Conservation (phyloP, 2,329 filamentous ascomycete genomes). For the Penicillium sclerotigenum region DNA sequence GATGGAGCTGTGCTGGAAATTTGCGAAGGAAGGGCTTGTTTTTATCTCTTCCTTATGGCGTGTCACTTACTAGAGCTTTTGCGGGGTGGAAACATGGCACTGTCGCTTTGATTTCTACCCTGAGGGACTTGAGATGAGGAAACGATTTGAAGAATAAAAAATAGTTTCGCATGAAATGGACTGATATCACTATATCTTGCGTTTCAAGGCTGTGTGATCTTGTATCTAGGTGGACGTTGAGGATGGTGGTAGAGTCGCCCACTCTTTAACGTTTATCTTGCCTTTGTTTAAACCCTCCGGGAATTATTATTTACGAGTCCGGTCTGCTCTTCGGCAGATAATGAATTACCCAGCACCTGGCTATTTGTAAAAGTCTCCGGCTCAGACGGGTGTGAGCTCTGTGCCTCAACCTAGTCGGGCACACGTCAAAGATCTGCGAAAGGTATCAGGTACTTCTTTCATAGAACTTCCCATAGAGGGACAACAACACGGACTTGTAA, state of each 20-base stretch:
- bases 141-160: constrained; percentile 25
- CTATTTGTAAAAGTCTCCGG: background rate
- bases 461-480: background rate
- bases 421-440: background rate
- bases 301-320: background rate
- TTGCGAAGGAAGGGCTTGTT: constrained; percentile 18
- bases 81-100: constrained; percentile 17
- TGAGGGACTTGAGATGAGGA: constrained; percentile 19
- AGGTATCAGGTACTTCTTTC: background rate
- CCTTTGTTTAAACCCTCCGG: background rate
- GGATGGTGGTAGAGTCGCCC: background rate
- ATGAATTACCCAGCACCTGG: background rate
- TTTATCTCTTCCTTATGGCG: constrained; percentile 24
- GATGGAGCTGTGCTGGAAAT: constrained; percentile 11
- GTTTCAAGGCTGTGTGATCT: background rate
- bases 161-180: constrained; percentile 32
- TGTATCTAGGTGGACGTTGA: background rate
- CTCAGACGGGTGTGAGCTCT: background rate
- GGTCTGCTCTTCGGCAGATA: background rate
- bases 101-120: constrained; percentile 13
- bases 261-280: background rate
- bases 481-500: background rate
- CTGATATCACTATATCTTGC: constrained; percentile 24
- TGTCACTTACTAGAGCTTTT: constrained; percentile 20
- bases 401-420: background rate